Evolutionary conservation across 176 grass and related monocot genomes (phyloP).

Genomic region (Dendrocalamus sinicus): DNA sequence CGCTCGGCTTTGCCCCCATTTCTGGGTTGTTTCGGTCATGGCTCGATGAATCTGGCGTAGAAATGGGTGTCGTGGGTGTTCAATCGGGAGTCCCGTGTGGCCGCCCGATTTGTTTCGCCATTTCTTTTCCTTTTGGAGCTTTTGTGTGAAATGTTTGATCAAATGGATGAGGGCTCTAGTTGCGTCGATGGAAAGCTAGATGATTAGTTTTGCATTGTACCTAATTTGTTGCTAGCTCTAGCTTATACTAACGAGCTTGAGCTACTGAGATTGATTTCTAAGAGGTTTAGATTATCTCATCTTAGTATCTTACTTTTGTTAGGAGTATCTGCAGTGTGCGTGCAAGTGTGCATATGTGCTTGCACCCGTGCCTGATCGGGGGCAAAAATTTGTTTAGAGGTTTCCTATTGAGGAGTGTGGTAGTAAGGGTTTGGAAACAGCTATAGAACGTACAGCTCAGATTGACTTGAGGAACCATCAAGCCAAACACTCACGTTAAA

Average conservation of each 20-base stretch:
- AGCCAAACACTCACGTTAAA: background rate
- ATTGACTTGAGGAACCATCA: background rate
- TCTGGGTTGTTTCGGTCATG: background rate
- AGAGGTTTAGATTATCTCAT: background rate
- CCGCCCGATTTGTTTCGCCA: background rate
- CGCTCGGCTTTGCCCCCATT: background rate
- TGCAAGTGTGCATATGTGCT: background rate
- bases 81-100: background rate
- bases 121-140: background rate
- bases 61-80: conserved; percentile 26
- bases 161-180: conserved; percentile 1
- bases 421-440: background rate
- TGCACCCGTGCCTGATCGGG: background rate
- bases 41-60: conserved; percentile 21
- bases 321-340: background rate
- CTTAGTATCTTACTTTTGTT: background rate
- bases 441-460: background rate
- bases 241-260: background rate
- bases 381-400: background rate
- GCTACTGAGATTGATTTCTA: background rate
- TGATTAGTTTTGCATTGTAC: conserved; percentile 23
- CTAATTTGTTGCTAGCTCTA: background rate
- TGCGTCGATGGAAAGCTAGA: background rate
- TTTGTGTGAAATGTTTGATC: background rate
- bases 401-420: background rate